Evolutionary conservation across 306 rosid genomes (phyloP), one percentile per base, ranked within the genome.

Genomic region (Datisca glomerata): DNA sequence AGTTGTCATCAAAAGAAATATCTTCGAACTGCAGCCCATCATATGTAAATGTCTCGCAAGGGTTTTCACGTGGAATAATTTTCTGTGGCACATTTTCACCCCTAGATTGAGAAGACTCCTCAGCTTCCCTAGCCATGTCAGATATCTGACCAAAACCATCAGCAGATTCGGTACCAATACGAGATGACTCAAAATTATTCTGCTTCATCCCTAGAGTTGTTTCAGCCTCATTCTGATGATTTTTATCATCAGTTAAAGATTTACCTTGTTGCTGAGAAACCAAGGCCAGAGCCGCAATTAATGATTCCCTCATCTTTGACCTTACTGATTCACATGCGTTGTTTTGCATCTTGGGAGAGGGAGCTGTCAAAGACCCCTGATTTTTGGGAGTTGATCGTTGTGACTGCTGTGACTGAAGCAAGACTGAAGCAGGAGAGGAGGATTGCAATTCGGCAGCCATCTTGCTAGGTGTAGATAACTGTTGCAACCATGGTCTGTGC

Each of bases 221-320:
- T 57, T 41, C 57, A 15, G 57, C 20, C 24, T 69, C 56, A 25
- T 50, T 43, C 20, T 50, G 56, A 45, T 64, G 46, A 50, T 60
- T 74, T 38, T 51, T 50, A 18, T 34, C 47, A 2, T 48, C 37
- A 24, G 51, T 41, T 11, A 4, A 24, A 8, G 49, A 41, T 44
- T 64, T 77, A 15, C 49, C 70, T 55, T 53, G 34, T 28, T 42
- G 78, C 51, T 59, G 77, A 32, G 68, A 56, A 56, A 74, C 96
- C 72, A 85, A 62, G n/a, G 75, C 74, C 56, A 85, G 70, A 11
- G 89, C 82, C 64, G 80, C 57, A 48, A 76, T 69, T 47, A 85
- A 60, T 4, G 93, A 75, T 48, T 77, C 93, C 63, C 93, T 77
- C 96, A 85, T 85, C 68, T 80, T 85, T 57, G 89, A 77, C 79